Conservation (phyloP, 768 basidiomycete species). For the Russula griseocarnosa region DNA sequence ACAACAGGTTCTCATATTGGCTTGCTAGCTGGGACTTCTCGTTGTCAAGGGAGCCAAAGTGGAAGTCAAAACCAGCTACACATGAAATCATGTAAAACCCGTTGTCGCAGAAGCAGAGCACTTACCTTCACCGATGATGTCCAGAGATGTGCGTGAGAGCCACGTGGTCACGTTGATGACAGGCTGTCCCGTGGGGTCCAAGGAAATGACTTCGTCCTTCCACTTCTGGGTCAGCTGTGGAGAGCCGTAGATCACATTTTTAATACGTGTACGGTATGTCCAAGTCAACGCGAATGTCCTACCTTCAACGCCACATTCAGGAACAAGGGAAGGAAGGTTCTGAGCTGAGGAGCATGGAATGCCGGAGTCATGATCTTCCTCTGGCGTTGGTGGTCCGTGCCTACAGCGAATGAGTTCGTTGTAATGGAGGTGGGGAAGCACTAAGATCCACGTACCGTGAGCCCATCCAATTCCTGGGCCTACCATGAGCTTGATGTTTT, state of each 20-base stretch:
- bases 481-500: constrained; percentile 22
- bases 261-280: neutral
- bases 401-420: constrained; percentile 12
- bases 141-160: constrained; percentile 32
- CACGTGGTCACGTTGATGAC: constrained; percentile 29
- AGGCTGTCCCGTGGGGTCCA: constrained; percentile 5
- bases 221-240: constrained; percentile 32
- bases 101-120: neutral
- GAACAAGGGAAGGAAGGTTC: constrained; percentile 33
- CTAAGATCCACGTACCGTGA: constrained; percentile 24
- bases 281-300: neutral
- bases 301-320: constrained; percentile 20
- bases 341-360: constrained; percentile 32
- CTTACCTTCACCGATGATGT: constrained; percentile 33
- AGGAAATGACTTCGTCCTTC: constrained; percentile 29
- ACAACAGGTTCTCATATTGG: constrained; percentile 24
- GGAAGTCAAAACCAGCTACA: constrained; percentile 26
- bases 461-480: constrained; percentile 30
- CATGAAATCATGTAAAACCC: neutral
- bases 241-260: constrained; percentile 1
- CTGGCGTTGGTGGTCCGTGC: constrained; percentile 30
- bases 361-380: constrained; percentile 34
- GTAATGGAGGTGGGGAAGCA: neutral
- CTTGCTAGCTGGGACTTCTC: constrained; percentile 9
- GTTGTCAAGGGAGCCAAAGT: constrained; percentile 24